A percentile compares a stretch with the other conserved stretches of the same genome.
phyloP scores from a whole-genome alignment of 768 basidiomycete genomes.

The Lactarius sanguifluus region DNA sequence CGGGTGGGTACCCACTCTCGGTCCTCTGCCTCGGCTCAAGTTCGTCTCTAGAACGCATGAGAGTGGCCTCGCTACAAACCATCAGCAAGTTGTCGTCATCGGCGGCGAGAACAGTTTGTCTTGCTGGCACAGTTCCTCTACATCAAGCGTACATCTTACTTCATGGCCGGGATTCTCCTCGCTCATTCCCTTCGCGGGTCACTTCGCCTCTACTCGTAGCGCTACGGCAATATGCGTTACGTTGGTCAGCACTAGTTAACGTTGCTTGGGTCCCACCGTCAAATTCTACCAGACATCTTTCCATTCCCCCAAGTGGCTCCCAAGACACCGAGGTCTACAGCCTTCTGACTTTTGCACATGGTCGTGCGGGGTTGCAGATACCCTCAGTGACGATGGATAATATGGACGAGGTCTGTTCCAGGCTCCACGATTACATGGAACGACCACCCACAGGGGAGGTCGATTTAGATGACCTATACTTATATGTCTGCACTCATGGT shows the following conservation, averaged over 20 bases:
- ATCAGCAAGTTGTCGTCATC: background rate
- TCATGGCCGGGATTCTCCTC: conserved; percentile 19
- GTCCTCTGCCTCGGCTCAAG: background rate
- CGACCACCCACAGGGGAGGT: background rate
- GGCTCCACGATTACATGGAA: conserved; percentile 31
- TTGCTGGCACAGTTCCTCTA: conserved; percentile 25
- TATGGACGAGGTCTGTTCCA: conserved; percentile 46
- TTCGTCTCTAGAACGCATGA: conserved; percentile 11
- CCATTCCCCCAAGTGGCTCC: conserved; percentile 27
- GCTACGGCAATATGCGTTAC: conserved; percentile 44
- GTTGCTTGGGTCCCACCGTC: conserved; percentile 50
- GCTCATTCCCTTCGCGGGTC: conserved; percentile 23
- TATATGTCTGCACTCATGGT: conserved; percentile 81
- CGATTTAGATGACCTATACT: conserved; percentile 36
- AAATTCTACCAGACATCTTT: conserved; percentile 28
- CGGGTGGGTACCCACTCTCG: background rate
- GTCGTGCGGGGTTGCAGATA: conserved; percentile 50
- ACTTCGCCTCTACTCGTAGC: conserved; percentile 46
- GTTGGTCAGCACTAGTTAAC: conserved; percentile 59
- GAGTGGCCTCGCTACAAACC: background rate
- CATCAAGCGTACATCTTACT: conserved; percentile 28
- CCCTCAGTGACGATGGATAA: conserved; percentile 50
- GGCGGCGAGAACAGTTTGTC: conserved; percentile 1
- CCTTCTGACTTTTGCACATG: conserved; percentile 53
- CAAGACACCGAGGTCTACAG: conserved; percentile 35